Evolutionary conservation across 768 basidiomycete genomes (phyloP), one percentile per base, ranked within the genome.

Genomic region (Mycena haematopus): DNA sequence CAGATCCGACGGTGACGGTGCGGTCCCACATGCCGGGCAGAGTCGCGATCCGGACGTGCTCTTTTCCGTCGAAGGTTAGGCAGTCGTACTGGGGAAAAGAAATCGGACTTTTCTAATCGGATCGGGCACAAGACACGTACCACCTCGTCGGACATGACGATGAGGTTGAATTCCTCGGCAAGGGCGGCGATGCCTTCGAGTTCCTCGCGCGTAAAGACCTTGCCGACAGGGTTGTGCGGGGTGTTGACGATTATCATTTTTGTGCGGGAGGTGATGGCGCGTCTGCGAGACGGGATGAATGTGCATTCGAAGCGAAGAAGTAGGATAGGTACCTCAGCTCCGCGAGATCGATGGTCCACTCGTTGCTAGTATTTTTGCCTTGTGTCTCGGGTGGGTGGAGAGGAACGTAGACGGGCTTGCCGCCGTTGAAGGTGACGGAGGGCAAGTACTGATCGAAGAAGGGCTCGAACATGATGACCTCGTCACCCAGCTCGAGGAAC

Each of bases 21-120:
- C 97, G 88, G 67, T 98, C 93, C 96, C 96, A 99, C 93, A 99
- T 97, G 22, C 95, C 93, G 6, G 95, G 96, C n/a, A 99, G 82
- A 36, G 81, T 93, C 4, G 96, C 96, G 69, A 99, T 91, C 56
- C 96, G 89, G 57, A 95, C 80, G 74, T 99, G 97, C 70, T 96
- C 89, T 70, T 90, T 89, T 36, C 83, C 86, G 68, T 95, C 93
- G 68, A 90, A 97, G 17, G 95, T 86, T 40, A 99, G 87, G 69
- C 90, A 91, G 70, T 99, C 97, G 75, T 99, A 99, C 92, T 96
- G 64, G 29, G 9, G 14, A 21, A 19, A 56, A 52, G 50, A 59
- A 21, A 25, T 40, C 36, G 45, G 53, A 19, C 4, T 27, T 47
- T 31, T 36, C 58, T 47, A 24, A 21, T 27, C 24, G 4, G 51